phyloP scores from a whole-genome alignment of 176 grass and related monocot species.

The Bonia amplexicaulis region DNA sequence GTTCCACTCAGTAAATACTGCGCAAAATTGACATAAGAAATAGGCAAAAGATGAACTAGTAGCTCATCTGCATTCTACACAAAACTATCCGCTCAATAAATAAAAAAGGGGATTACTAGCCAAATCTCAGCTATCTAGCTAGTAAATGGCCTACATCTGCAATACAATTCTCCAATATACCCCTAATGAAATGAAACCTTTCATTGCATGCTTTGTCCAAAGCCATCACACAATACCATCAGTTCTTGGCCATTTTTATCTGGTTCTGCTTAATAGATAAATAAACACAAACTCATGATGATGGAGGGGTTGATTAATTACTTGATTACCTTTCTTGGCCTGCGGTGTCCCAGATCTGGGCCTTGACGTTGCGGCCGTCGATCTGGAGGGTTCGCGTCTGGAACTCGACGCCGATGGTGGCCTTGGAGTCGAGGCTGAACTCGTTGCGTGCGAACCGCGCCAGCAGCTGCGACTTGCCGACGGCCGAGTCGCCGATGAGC shows the following conservation, averaged over 20 bases:
- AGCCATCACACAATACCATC: not conserved
- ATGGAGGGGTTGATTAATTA: not conserved
- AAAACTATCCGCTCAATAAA: not conserved
- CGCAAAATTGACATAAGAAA: not conserved
- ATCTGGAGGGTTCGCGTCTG: slow-evolving; percentile 60
- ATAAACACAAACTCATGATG: not conserved
- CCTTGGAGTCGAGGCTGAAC: slow-evolving; percentile 90
- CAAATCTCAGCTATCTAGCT: not conserved
- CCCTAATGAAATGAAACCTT: not conserved
- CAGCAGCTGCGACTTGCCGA: slow-evolving; percentile 73
- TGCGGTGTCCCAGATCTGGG: slow-evolving; percentile 85
- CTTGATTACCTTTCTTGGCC: slow-evolving; percentile 54
- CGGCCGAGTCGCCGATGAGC: slow-evolving; percentile 72
- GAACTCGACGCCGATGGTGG: slow-evolving; percentile 97
- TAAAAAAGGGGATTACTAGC: not conserved
- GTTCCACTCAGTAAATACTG: not conserved
- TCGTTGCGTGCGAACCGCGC: slow-evolving; percentile 75
- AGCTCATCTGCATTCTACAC: not conserved
- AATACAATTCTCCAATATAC: not conserved
- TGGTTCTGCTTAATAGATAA: not conserved
- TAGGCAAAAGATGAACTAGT: not conserved
- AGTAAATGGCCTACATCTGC: not conserved
- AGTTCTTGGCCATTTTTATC: not conserved
- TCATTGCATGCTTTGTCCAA: not conserved
- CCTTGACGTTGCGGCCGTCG: slow-evolving; percentile 61